Percentiles rank a stretch among this genome's conserved stretches.
Conservation (phyloP, 2,329 filamentous ascomycete species). For the Phialemoniopsis sp. region DNA sequence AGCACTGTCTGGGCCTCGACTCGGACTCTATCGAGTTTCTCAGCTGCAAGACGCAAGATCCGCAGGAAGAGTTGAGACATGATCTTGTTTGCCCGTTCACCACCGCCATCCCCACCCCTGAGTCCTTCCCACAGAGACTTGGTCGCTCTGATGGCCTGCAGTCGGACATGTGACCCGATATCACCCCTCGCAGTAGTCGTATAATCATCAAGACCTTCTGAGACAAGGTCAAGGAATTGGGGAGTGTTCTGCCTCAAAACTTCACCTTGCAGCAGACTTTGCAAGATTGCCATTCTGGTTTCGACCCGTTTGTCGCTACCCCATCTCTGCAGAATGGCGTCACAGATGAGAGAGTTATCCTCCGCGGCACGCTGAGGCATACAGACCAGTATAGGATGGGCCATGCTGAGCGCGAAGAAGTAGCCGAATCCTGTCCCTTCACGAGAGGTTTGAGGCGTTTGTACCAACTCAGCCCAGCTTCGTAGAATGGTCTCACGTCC, state of each 20-base stretch:
- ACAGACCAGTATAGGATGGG: constrained; percentile 34
- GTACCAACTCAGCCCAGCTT: constrained; percentile 42
- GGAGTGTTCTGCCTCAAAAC: constrained; percentile 34
- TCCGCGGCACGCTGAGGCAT: constrained; percentile 7
- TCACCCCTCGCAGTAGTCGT: constrained; percentile 87
- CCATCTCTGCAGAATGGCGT: constrained; percentile 51
- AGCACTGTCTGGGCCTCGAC: constrained; percentile 57
- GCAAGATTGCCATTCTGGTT: constrained; percentile 49
- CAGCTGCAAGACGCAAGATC: constrained; percentile 68
- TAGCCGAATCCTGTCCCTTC: constrained; percentile 41
- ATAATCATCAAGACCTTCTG: constrained; percentile 75
- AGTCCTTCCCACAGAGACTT: constrained; percentile 52
- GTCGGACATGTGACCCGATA: constrained; percentile 78
- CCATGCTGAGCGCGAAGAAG: constrained; percentile 48
- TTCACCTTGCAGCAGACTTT: constrained; percentile 44
- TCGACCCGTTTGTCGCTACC: constrained; percentile 42
- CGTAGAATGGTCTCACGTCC: constrained; percentile 19
- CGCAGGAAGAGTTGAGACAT: constrained; percentile 39
- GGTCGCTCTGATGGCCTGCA: constrained; percentile 76
- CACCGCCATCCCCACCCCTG: constrained; percentile 1
- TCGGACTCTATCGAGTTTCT: constrained; percentile 88
- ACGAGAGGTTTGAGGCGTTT: constrained; percentile 22
- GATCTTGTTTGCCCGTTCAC: neutral
- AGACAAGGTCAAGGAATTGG: constrained; percentile 40
- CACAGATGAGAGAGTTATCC: constrained; percentile 29